phyloP scores from a whole-genome alignment of 257 asterid species.

The Asclepias syriaca region DNA sequence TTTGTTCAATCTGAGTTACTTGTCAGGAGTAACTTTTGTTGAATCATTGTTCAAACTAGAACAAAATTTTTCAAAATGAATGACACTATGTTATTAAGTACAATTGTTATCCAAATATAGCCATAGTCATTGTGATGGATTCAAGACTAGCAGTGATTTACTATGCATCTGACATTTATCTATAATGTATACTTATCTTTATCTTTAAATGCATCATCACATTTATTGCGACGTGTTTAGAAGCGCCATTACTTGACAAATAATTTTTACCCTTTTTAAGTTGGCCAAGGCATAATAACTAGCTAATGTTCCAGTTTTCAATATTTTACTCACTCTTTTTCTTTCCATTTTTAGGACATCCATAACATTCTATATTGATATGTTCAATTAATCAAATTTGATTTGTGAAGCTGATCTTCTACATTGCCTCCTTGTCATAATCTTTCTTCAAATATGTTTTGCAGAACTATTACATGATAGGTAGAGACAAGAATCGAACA shows the following conservation, averaged over 20 bases:
- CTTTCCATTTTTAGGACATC: background rate
- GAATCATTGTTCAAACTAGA: too few relatives aligned
- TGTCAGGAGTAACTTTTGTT: too few relatives aligned
- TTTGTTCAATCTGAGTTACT: too few relatives aligned
- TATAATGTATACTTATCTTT: background rate
- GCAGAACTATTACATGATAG: conserved; percentile 90
- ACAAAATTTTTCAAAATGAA: too few relatives aligned
- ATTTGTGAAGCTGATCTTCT: background rate
- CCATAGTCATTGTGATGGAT: background rate
- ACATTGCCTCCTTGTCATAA: background rate
- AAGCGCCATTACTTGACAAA: background rate
- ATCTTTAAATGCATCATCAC: background rate
- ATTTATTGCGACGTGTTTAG: background rate
- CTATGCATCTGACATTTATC: background rate
- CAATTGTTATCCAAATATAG: too few relatives aligned
- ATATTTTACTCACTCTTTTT: background rate
- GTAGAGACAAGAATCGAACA: conserved; percentile 89
- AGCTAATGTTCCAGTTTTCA: background rate
- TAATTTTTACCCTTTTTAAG: background rate
- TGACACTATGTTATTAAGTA: too few relatives aligned
- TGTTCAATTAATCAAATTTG: background rate
- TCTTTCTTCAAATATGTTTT: conserved; percentile 14
- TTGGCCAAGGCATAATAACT: background rate
- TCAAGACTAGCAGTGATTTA: background rate
- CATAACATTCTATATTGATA: background rate